phyloP scores from a whole-genome alignment of 2,329 filamentous ascomycete genomes.

The Elsinoe batatas region DNA sequence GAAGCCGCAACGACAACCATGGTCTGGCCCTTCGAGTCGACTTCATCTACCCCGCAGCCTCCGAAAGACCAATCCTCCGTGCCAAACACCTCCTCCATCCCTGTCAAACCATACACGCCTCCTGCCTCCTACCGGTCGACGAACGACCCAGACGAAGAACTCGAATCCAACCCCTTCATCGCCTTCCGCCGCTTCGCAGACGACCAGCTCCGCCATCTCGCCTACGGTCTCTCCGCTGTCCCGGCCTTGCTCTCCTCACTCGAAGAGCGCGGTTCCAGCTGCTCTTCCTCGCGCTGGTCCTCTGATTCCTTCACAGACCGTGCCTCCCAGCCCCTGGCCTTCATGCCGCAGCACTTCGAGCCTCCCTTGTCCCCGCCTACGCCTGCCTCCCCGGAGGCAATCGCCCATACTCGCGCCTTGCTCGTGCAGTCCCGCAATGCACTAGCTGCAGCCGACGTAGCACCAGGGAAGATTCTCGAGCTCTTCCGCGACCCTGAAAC shows the following conservation, averaged over 20 bases:
- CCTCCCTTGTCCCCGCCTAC: not conserved
- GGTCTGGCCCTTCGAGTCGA: slow-evolving; percentile 9
- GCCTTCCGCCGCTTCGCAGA: slow-evolving; percentile 53
- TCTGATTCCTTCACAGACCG: slow-evolving; percentile 7
- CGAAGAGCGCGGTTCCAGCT: slow-evolving; percentile 18
- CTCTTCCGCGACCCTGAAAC: slow-evolving; percentile 22
- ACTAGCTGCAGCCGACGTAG: slow-evolving; percentile 20
- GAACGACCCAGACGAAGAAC: not conserved
- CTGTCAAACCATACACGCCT: not conserved
- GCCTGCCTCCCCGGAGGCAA: slow-evolving; percentile 16
- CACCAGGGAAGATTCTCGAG: slow-evolving; percentile 19
- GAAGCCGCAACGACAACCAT: not conserved
- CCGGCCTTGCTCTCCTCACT: slow-evolving; percentile 36
- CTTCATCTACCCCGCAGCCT: not conserved
- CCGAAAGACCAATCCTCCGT: not conserved
- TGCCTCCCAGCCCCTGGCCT: slow-evolving; percentile 6
- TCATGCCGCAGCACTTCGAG: slow-evolving; percentile 12
- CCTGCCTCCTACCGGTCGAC: not conserved
- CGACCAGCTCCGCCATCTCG: slow-evolving; percentile 44
- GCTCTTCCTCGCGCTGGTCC: not conserved
- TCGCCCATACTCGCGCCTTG: slow-evolving; percentile 17
- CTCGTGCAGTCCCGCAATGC: slow-evolving; percentile 19
- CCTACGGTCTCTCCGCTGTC: slow-evolving; percentile 36
- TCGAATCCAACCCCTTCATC: slow-evolving; percentile 47
- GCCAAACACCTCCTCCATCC: not conserved